Percentiles rank a stretch among this genome's conserved stretches.
Evolutionary conservation across 2,329 filamentous ascomycete species (phyloP).

Genomic region (Fusarium marasasianum): DNA sequence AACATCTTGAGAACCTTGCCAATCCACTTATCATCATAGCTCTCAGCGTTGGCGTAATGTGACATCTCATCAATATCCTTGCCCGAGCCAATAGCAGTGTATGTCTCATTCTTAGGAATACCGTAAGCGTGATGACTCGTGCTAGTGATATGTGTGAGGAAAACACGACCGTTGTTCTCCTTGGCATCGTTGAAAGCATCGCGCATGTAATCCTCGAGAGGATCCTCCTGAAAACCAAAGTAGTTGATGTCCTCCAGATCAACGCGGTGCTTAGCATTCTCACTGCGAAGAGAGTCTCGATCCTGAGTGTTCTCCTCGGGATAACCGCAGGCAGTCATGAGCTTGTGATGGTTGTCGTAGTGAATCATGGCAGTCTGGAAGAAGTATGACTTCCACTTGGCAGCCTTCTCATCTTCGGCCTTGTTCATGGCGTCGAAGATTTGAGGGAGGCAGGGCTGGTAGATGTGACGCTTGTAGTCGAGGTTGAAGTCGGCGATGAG

Average conservation of each 20-base stretch:
- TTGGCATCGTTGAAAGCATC: conserved; percentile 45
- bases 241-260: conserved; percentile 48
- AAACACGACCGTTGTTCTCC: conserved; percentile 45
- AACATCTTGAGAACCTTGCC: conserved; percentile 43
- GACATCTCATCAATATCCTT: conserved; percentile 44
- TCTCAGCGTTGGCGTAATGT: conserved; percentile 44
- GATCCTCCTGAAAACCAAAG: conserved; percentile 47
- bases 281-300: conserved; percentile 44
- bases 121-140: conserved; percentile 48
- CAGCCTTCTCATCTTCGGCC: conserved; percentile 17
- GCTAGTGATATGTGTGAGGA: conserved; percentile 48
- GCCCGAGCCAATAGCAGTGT: conserved; percentile 30
- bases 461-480: conserved; percentile 53
- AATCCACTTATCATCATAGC: conserved; percentile 47
- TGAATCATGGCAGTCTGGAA: conserved; percentile 47
- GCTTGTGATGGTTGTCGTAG: conserved; percentile 48
- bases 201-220: conserved; percentile 46
- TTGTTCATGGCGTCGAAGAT: conserved; percentile 48
- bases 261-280: conserved; percentile 44
- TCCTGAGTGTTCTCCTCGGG: conserved; percentile 38
- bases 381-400: conserved; percentile 47
- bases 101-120: conserved; percentile 41
- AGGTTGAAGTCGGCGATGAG: conserved; percentile 54
- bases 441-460: conserved; percentile 56
- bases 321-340: conserved; percentile 47